Evolutionary conservation across 2,329 filamentous ascomycete genomes (phyloP).

Genomic region (Apiospora sp.): DNA sequence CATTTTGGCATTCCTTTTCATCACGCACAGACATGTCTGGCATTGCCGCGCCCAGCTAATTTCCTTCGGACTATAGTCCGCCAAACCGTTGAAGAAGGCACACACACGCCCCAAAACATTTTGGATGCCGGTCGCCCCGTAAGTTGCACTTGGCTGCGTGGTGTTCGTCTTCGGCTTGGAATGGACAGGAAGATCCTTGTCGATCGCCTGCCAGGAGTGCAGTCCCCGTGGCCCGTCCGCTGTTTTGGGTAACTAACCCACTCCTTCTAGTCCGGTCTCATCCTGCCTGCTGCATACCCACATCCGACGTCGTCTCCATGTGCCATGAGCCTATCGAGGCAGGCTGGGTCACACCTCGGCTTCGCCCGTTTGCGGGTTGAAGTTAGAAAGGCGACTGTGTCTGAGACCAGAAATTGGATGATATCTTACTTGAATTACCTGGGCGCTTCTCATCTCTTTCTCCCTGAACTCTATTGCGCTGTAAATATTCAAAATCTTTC

Average conservation of each 20-base stretch:
- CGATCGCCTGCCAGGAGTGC: slow-evolving; percentile 4
- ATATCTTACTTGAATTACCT: background rate
- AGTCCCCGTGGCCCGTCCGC: background rate
- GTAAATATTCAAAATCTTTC: background rate
- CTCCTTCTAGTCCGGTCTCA: slow-evolving; percentile 18
- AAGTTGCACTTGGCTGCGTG: background rate
- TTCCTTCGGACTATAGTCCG: background rate
- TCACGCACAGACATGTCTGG: slow-evolving; percentile 19
- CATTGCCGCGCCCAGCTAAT: background rate
- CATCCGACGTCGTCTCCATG: slow-evolving; percentile 14
- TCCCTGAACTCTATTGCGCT: background rate
- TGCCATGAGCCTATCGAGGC: slow-evolving; percentile 18
- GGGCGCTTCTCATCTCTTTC: background rate
- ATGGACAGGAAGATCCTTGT: slow-evolving; percentile 12
- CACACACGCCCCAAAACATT: background rate
- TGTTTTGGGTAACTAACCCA: slow-evolving; percentile 17
- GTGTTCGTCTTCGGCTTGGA: slow-evolving; percentile 8
- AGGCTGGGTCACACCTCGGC: slow-evolving; percentile 15
- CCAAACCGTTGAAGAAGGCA: background rate
- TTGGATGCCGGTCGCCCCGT: background rate
- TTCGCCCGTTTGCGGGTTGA: slow-evolving; percentile 17
- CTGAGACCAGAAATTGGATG: slow-evolving; percentile 12
- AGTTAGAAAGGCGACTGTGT: slow-evolving; percentile 3
- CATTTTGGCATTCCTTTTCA: slow-evolving; percentile 2
- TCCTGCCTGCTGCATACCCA: background rate